Percentiles rank a stretch among this genome's conserved stretches.
phyloP scores from a whole-genome alignment of 495 filamentous ascomycete species.

The Parathielavia appendiculata region DNA sequence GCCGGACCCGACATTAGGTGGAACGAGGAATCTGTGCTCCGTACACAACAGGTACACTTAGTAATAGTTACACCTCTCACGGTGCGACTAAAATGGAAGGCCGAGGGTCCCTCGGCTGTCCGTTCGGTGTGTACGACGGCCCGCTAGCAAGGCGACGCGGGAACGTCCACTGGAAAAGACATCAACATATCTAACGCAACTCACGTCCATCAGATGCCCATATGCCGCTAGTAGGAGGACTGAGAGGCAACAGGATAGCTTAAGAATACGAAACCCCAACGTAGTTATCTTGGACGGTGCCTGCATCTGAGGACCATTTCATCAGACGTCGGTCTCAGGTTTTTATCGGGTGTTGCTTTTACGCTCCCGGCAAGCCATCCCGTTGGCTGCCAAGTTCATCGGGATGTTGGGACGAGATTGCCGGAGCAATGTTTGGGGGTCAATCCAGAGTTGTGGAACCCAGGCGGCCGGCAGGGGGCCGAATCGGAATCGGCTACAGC shows the following conservation, averaged over 20 bases:
- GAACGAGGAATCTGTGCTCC: slow-evolving; percentile 2
- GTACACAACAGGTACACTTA: slow-evolving; percentile 4
- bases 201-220: not conserved
- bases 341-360: not conserved
- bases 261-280: not conserved
- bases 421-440: slow-evolving; percentile 5
- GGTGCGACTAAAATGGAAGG: not conserved
- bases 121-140: not conserved
- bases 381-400: slow-evolving; percentile 3
- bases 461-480: slow-evolving; percentile 16
- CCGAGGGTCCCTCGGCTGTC: not conserved
- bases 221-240: not conserved
- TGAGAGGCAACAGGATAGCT: not conserved
- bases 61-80: slow-evolving; percentile 2
- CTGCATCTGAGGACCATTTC: not conserved
- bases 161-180: not conserved
- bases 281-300: too few relatives aligned
- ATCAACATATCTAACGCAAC: not conserved
- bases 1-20: slow-evolving; percentile 7
- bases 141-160: slow-evolving; percentile 1
- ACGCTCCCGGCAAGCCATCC: slow-evolving; percentile 2
- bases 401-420: slow-evolving; percentile 7
- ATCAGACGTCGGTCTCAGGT: not conserved
- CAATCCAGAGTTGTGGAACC: not conserved
- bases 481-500: slow-evolving; percentile 28